These are phyloP conservation scores for Thalassiosira exigua DNA, from an alignment of 352 stramenopile genomes.

Conservation along the genomic window DNA sequence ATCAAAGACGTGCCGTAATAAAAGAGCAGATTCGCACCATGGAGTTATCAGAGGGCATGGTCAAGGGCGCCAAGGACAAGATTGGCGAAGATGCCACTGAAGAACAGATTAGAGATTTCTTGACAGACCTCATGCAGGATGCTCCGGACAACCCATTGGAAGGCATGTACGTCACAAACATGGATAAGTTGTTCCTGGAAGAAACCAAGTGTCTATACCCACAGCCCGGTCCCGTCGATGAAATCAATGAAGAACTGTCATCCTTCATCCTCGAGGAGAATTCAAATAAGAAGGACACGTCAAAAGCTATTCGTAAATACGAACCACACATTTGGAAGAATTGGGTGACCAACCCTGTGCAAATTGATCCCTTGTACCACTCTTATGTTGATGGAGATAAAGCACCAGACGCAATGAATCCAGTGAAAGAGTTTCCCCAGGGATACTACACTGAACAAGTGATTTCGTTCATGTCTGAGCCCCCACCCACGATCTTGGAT, in stretches of 20 bases:
- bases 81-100: conserved; percentile 35
- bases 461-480: conserved; percentile 18
- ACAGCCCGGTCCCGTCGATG: too few relatives aligned
- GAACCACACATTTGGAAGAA: conserved; percentile 14
- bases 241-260: too few relatives aligned
- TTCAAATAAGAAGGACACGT: conserved; percentile 7
- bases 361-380: conserved; percentile 27
- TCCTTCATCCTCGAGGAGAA: too few relatives aligned
- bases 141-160: background rate
- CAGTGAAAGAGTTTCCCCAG: conserved; percentile 7
- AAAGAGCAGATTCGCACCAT: conserved; percentile 6
- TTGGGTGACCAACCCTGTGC: conserved; percentile 32
- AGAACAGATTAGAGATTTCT: conserved; percentile 18
- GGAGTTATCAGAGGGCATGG: conserved; percentile 15
- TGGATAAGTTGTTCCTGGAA: conserved; percentile 39
- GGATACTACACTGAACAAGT: conserved; percentile 9
- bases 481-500: background rate
- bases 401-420: conserved; percentile 9
- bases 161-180: background rate
- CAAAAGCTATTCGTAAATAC: conserved; percentile 28
- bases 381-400: conserved; percentile 3
- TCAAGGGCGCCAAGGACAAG: conserved; percentile 1
- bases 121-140: background rate
- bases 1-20: conserved; percentile 14
- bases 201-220: too few relatives aligned